These are phyloP conservation scores for Gracilariopsis chorda DNA, from an alignment of 23 red algal species.

Conservation along the genomic window DNA sequence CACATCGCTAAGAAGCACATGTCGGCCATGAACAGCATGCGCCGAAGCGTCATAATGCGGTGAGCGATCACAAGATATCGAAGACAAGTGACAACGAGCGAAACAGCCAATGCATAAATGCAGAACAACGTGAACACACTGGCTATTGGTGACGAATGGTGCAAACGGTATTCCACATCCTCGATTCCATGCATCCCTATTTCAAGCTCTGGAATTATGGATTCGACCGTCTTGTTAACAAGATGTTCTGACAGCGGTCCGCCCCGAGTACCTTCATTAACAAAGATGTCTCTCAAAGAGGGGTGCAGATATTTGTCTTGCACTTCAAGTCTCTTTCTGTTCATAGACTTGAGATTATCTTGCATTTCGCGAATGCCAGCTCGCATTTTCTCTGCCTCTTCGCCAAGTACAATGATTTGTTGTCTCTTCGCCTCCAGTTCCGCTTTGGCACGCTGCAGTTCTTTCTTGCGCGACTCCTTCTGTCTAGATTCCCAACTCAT, in stretches of 20 bases:
- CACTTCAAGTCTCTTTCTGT: conserved; percentile 6
- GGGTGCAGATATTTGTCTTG: conserved; percentile 39
- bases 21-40: conserved; percentile 44
- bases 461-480: conserved; percentile 9
- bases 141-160: neutral
- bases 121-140: conserved; percentile 8
- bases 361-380: conserved; percentile 23
- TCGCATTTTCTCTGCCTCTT: conserved; percentile 51
- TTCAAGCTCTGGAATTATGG: conserved; percentile 21
- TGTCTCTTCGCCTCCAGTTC: conserved; percentile 53
- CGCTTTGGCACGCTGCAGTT: conserved; percentile 57
- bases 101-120: conserved; percentile 29
- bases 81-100: neutral
- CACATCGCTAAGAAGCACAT: conserved; percentile 39
- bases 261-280: conserved; percentile 7
- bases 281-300: conserved; percentile 14
- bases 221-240: conserved; percentile 36
- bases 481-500: conserved; percentile 51
- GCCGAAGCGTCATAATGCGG: conserved; percentile 35
- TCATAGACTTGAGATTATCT: conserved; percentile 22
- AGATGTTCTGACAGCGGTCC: conserved; percentile 28
- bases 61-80: neutral
- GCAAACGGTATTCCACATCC: neutral
- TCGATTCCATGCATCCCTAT: neutral
- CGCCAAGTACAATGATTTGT: neutral